Base-by-base conservation (phyloP, 768 basidiomycete species). In the Pleurotus tuber-regium region DNA sequence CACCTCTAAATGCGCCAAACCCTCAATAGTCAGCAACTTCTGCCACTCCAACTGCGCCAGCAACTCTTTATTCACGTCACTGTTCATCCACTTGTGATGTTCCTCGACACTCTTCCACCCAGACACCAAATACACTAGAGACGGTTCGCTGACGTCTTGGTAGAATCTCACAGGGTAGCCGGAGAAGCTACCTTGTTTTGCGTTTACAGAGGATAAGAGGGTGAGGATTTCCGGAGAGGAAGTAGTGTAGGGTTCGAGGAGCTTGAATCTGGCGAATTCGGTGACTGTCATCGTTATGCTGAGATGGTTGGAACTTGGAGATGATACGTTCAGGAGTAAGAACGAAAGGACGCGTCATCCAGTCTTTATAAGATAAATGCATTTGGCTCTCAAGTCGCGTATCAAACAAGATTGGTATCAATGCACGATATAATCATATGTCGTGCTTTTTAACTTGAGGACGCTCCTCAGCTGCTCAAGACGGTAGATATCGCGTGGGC, bases 71-170 rank as follows among this genome's bases (percentile, higher is more conserved):
- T 77, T 77, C 46, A 59, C 57, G 2, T 69, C 63, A 50, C 72
- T 73, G 4, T 53, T 55, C 14, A 77, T 71, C 73, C 75, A 80
- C 30, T 63, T 61, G 23, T 67, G 54, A 56, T 79, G 78, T 7
- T 70, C 68, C 9, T 53, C 57, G 19, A 72, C 70, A 51, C 67
- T 66, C 46, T 61, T 33, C 79, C 78, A 80, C 9, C 77, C 76
- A 0, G 75, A 70, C 25, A 77, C 58, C 23, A 80, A 54, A 57
- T 73, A 70, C 2, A 77, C 49, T 23, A 60, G 50, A 4, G 50
- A 36, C 1, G 64, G 47, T 24, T 63, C 57, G 1, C 52, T 43
- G 18, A 51, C 30, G 54, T 69, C 60, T 3, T 60, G 55, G 61
- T 72, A 78, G 57, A 70, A 77, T 23, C 63, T 59, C n/a, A 79